Percentiles rank a stretch among this genome's conserved stretches.
These are phyloP conservation scores for Rhododendron ferrugineum DNA, from an alignment of 148 eudicot species.

Conservation along the genomic window DNA sequence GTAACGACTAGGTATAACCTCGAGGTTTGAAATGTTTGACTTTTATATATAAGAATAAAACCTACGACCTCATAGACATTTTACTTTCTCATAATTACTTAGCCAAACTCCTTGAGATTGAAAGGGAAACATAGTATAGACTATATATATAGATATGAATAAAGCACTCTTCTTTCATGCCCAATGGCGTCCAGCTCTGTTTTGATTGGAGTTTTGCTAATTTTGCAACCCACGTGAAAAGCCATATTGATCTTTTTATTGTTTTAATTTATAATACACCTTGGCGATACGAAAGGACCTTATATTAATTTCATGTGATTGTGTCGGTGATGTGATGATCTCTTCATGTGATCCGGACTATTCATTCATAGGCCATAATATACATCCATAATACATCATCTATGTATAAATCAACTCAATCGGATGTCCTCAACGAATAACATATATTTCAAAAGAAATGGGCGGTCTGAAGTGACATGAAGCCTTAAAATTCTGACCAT, in stretches of 20 bases:
- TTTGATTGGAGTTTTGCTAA: background rate
- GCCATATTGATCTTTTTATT: background rate
- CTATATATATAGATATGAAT: no score
- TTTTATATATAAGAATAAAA: no score
- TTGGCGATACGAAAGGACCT: background rate
- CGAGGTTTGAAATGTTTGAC: accelerated
- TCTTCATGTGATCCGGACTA: background rate
- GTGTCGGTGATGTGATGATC: background rate
- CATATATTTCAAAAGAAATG: background rate
- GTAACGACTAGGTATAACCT: no score
- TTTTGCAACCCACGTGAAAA: background rate
- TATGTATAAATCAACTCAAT: background rate
- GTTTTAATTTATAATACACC: background rate
- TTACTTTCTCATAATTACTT: no score
- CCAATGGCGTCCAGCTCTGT: background rate
- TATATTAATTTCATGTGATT: background rate
- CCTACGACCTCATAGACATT: no score
- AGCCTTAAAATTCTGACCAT: background rate
- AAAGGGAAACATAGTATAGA: background rate
- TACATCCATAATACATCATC: background rate
- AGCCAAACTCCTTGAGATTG: background rate
- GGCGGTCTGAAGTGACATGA: background rate
- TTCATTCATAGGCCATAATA: background rate
- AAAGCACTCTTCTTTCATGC: background rate
- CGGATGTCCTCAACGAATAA: background rate